Conservation (phyloP, 331 rosid species). For the Spiraea crenata region DNA sequence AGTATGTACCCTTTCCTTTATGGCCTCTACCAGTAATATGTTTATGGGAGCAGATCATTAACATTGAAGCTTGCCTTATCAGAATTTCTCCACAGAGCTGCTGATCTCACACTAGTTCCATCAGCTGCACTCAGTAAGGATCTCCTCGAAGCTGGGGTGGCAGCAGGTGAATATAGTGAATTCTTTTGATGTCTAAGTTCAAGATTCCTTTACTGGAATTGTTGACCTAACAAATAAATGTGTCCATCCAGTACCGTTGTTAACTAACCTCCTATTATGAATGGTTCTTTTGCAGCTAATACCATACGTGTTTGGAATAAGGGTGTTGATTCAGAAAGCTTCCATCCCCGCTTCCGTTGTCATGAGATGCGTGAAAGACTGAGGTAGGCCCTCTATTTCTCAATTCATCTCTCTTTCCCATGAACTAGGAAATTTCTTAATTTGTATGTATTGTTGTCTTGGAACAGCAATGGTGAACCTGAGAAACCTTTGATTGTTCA, state of each 20-base stretch:
- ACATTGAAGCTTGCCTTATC: slow-evolving; percentile 22
- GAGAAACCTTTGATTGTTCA: slow-evolving; percentile 91
- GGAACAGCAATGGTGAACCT: slow-evolving; percentile 72
- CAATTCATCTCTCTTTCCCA: slow-evolving; percentile 10
- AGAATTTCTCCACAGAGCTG: slow-evolving; percentile 96
- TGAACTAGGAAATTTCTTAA: slow-evolving; percentile 19
- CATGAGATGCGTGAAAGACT: slow-evolving; percentile 83
- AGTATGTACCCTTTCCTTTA: slow-evolving; percentile 50
- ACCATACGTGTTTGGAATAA: slow-evolving; percentile 96
- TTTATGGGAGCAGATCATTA: slow-evolving; percentile 17
- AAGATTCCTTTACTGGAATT: not conserved
- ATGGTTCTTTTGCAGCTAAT: slow-evolving; percentile 56
- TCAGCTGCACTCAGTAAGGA: slow-evolving; percentile 88
- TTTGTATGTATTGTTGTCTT: slow-evolving; percentile 12
- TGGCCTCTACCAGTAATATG: not conserved
- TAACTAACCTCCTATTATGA: slow-evolving; percentile 8
- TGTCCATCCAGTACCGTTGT: slow-evolving; percentile 2
- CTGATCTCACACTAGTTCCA: slow-evolving; percentile 94
- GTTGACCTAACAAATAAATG: not conserved
- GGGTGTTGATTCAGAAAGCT: slow-evolving; percentile 94
- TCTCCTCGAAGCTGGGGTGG: slow-evolving; percentile 71
- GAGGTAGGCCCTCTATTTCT: slow-evolving; percentile 43
- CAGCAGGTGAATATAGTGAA: slow-evolving; percentile 58
- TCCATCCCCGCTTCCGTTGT: slow-evolving; percentile 71
- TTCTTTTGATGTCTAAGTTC: slow-evolving; percentile 4